phyloP scores from a whole-genome alignment of 202 grass and related monocot genomes.

The Brachypodium distachyon region DNA sequence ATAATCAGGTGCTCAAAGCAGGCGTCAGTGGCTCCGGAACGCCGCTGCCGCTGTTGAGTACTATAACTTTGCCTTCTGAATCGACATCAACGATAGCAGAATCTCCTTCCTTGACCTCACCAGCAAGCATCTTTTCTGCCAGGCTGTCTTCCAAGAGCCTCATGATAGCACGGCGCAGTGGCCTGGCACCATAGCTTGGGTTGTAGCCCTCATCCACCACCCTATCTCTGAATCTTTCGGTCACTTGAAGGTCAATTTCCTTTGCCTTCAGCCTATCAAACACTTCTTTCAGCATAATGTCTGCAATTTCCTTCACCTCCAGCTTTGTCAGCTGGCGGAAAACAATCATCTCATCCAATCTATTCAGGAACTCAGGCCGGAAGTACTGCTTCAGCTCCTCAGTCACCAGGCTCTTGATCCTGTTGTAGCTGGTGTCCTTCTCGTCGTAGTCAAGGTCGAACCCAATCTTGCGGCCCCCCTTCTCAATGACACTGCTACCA shows the following conservation, averaged over 20 bases:
- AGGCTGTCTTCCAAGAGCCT: conserved; percentile 47
- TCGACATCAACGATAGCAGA: conserved; percentile 47
- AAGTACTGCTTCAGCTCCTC: conserved; percentile 60
- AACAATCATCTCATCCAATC: conserved; percentile 54
- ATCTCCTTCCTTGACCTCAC: conserved; percentile 51
- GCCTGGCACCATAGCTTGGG: conserved; percentile 49
- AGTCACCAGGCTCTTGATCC: conserved; percentile 45
- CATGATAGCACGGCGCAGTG: conserved; percentile 49
- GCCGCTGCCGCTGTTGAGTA: conserved; percentile 33
- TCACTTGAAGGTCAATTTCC: conserved; percentile 46
- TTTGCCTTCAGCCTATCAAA: conserved; percentile 45
- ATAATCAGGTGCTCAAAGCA: background rate
- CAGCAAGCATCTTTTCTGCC: conserved; percentile 47
- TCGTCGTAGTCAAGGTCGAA: conserved; percentile 50
- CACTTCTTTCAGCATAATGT: conserved; percentile 59
- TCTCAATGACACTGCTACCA: conserved; percentile 51
- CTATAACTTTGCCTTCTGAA: conserved; percentile 41
- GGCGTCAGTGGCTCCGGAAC: background rate
- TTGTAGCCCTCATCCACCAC: conserved; percentile 55
- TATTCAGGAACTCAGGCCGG: conserved; percentile 44
- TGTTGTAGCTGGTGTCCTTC: conserved; percentile 51
- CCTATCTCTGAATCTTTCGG: conserved; percentile 46
- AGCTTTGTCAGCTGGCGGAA: conserved; percentile 49
- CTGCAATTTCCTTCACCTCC: conserved; percentile 54
- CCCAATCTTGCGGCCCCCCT: conserved; percentile 42